Percentiles rank a stretch among this genome's conserved stretches.
phyloP scores from a whole-genome alignment of 345 rosid species.

The Lenwebbia sp. region DNA sequence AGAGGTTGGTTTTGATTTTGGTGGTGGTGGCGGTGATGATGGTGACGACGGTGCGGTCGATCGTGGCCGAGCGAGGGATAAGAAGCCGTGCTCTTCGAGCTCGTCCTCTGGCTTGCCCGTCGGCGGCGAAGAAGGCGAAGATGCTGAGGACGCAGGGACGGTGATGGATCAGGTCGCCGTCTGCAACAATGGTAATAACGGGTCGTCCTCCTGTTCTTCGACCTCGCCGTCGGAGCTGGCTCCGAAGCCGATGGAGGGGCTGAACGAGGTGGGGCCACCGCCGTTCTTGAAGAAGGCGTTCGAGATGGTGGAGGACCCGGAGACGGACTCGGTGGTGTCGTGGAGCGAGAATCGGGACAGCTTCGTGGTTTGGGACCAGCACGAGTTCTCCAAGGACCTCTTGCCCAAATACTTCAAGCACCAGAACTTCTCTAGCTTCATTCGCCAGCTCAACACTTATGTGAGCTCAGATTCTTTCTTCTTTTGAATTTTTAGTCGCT shows the following conservation, averaged over 20 bases:
- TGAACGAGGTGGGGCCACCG: slow-evolving; percentile 46
- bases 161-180: not conserved
- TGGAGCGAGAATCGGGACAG: slow-evolving; percentile 37
- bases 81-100: not conserved
- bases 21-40: not conserved
- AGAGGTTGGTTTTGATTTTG: not conserved
- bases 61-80: not conserved
- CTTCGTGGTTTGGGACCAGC: slow-evolving; percentile 54
- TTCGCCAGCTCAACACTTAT: slow-evolving; percentile 65
- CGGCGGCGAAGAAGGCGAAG: not conserved
- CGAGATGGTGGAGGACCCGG: slow-evolving; percentile 48
- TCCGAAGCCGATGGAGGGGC: slow-evolving; percentile 45
- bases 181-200: not conserved
- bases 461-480: slow-evolving; percentile 17
- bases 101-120: not conserved
- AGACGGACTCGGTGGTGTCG: slow-evolving; percentile 34
- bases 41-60: not conserved
- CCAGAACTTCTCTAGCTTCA: slow-evolving; percentile 63
- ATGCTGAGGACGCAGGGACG: not conserved
- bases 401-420: slow-evolving; percentile 67
- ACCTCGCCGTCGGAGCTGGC: slow-evolving; percentile 7
- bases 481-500: not conserved
- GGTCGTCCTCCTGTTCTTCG: slow-evolving; percentile 8
- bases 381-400: slow-evolving; percentile 24
- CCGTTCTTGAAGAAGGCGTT: slow-evolving; percentile 47